Percentiles rank a stretch among this genome's conserved stretches.
Conservation (phyloP, 176 grass and related monocot genomes). For the Echinochloa phyllopogon region DNA sequence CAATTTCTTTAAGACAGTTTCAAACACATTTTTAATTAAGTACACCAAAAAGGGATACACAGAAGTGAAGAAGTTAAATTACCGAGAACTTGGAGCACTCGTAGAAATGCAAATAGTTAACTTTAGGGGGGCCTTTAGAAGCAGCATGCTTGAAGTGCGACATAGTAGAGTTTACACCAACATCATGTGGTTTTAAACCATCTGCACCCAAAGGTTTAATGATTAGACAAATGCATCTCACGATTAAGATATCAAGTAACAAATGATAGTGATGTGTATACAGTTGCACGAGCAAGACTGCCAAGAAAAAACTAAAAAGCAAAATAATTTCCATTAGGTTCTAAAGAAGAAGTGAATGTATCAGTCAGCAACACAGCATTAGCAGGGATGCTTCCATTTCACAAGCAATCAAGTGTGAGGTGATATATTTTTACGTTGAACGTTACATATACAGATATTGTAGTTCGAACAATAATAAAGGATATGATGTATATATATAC, state of each 20-base stretch:
- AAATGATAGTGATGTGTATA: neutral
- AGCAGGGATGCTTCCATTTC: neutral
- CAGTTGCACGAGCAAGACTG: neutral
- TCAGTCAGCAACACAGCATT: neutral
- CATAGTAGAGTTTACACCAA: conserved; percentile 54
- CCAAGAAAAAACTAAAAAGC: neutral
- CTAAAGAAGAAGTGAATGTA: neutral
- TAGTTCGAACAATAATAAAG: neutral
- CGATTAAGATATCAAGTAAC: neutral
- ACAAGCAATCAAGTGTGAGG: neutral
- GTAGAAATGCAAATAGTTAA: conserved; percentile 82
- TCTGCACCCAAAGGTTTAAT: conserved; percentile 43
- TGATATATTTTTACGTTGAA: neutral
- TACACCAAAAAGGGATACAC: neutral
- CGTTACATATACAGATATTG: neutral
- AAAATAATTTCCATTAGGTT: neutral
- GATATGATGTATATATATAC: neutral
- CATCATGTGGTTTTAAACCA: conserved; percentile 55
- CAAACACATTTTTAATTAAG: neutral
- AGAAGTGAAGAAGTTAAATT: conserved; percentile 13
- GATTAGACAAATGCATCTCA: conserved; percentile 5
- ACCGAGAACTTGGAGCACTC: conserved; percentile 77
- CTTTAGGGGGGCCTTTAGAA: conserved; percentile 38
- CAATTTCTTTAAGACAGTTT: neutral
- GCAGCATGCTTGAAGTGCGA: conserved; percentile 47